phyloP scores from a whole-genome alignment of 2,329 filamentous ascomycete species.

The Chaetomium olivaceum region DNA sequence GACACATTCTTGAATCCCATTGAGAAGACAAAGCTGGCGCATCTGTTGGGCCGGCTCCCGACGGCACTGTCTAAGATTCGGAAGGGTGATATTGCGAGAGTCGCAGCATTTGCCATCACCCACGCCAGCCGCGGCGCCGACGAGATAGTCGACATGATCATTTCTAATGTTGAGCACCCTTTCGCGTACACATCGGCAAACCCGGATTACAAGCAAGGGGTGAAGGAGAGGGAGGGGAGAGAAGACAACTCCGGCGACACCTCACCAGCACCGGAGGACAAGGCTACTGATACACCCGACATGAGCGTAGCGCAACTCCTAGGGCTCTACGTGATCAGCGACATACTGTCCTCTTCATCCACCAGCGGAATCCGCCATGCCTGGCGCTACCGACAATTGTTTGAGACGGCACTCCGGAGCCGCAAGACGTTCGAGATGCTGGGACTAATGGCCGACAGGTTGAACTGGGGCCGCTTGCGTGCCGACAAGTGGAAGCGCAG shows the following conservation, averaged over 20 bases:
- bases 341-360: conserved; percentile 76
- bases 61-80: conserved; percentile 71
- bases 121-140: conserved; percentile 83
- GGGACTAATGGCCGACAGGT: conserved; percentile 69
- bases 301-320: conserved; percentile 74
- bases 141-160: conserved; percentile 86
- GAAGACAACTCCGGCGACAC: conserved; percentile 41
- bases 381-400: conserved; percentile 81
- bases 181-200: conserved; percentile 73
- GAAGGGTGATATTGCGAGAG: conserved; percentile 80
- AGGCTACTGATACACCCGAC: conserved; percentile 48
- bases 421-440: conserved; percentile 73
- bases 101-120: conserved; percentile 85
- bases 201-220: conserved; percentile 49
- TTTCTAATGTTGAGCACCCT: conserved; percentile 77
- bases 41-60: conserved; percentile 80
- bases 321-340: conserved; percentile 73
- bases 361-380: conserved; percentile 78
- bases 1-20: conserved; percentile 75
- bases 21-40: conserved; percentile 79
- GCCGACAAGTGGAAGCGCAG: conserved; percentile 84
- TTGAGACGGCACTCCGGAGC: conserved; percentile 69
- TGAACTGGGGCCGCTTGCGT: conserved; percentile 77
- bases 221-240: conserved; percentile 42
- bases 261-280: conserved; percentile 44